Evolutionary conservation across 2,329 filamentous ascomycete genomes (phyloP).

Genomic region (Epichloe glyceriae): DNA sequence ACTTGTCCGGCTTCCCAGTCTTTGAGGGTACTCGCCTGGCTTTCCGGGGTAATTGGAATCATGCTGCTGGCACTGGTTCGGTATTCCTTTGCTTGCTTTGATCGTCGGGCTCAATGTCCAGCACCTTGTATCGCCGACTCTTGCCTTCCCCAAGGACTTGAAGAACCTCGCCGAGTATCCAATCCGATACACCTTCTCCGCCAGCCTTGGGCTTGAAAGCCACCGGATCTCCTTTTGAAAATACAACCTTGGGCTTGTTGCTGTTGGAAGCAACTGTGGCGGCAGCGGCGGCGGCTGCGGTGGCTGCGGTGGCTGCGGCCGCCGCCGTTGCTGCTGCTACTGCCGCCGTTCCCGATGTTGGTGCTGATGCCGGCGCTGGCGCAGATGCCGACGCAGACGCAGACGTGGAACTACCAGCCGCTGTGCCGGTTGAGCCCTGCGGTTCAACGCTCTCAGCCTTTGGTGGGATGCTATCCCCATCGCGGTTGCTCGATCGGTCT

Average conservation of each 20-base stretch:
- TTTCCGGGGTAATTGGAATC: conserved; percentile 56
- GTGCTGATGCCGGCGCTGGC: not conserved
- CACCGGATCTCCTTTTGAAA: conserved; percentile 50
- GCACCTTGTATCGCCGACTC: conserved; percentile 64
- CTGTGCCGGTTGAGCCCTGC: conserved; percentile 22
- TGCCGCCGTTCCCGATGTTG: not conserved
- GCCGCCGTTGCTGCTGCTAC: not conserved
- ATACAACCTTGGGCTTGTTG: conserved; percentile 39
- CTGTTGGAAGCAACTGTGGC: conserved; percentile 8
- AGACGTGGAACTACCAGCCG: not conserved
- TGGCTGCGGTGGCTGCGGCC: too few relatives aligned
- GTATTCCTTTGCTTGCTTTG: conserved; percentile 54
- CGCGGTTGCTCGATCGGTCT: conserved; percentile 24
- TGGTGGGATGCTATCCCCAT: conserved; percentile 40
- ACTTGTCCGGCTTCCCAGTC: conserved; percentile 56
- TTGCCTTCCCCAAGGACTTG: conserved; percentile 65
- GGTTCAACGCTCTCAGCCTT: conserved; percentile 46
- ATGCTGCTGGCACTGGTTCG: conserved; percentile 61
- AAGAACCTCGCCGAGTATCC: conserved; percentile 68
- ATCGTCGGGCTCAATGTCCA: conserved; percentile 66
- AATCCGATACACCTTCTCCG: conserved; percentile 39
- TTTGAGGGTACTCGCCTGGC: conserved; percentile 34
- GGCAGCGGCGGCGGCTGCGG: not conserved
- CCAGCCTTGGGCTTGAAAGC: conserved; percentile 50
- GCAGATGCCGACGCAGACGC: not conserved